Evolutionary conservation across 495 filamentous ascomycete species (phyloP).

Genomic region (Podospora pseudocomata): DNA sequence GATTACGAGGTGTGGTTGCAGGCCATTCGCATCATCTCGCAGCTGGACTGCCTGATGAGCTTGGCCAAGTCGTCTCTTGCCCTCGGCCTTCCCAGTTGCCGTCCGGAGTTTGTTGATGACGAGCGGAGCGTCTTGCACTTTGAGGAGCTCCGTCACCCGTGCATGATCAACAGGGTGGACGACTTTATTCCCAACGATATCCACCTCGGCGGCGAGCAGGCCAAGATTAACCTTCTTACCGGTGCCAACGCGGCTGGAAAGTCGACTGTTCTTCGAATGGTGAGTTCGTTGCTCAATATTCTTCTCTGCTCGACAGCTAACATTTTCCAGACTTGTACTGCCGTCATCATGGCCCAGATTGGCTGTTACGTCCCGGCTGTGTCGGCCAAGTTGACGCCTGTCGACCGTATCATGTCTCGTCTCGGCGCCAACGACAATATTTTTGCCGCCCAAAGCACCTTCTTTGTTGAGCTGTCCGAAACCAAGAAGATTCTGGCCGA

Average conservation of each 20-base stretch:
- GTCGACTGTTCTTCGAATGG: conserved; percentile 96
- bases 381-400: conserved; percentile 81
- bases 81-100: conserved; percentile 82
- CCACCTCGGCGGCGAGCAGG: conserved; percentile 69
- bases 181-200: conserved; percentile 99
- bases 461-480: conserved; percentile 96
- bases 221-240: conserved; percentile 89
- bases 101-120: conserved; percentile 78
- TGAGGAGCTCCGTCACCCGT: conserved; percentile 88
- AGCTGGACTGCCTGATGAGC: conserved; percentile 92
- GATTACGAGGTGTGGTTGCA: conserved; percentile 85
- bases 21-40: conserved; percentile 79
- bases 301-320: conserved; percentile 23
- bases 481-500: conserved; percentile 98
- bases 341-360: conserved; percentile 98
- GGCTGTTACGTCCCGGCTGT: conserved; percentile 87
- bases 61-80: conserved; percentile 81
- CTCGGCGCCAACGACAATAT: conserved; percentile 99
- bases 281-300: conserved; percentile 38
- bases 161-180: conserved; percentile 78
- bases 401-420: conserved; percentile 98
- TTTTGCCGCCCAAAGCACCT: conserved; percentile 95
- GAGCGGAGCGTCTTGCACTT: conserved; percentile 86
- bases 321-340: conserved; percentile 64
- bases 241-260: conserved; percentile 98